These are phyloP conservation scores for Thermothielavioides terrestris DNA, from an alignment of 495 filamentous ascomycete genomes.

Conservation along the genomic window DNA sequence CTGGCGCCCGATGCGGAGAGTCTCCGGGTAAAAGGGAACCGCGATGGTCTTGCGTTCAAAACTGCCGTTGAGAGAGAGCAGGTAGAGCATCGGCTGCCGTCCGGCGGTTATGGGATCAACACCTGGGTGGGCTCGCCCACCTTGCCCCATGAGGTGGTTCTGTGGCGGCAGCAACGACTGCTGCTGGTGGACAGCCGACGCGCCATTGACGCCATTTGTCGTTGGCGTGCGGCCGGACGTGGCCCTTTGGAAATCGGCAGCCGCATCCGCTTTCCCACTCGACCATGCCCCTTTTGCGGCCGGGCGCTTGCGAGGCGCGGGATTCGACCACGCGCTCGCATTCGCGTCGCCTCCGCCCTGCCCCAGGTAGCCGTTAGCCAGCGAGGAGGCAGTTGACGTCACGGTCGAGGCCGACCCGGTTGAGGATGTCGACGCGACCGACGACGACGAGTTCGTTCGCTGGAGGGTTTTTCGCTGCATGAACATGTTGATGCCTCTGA, in stretches of 20 bases:
- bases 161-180: conserved; percentile 55
- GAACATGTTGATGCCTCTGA: conserved; percentile 65
- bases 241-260: conserved; percentile 39
- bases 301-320: conserved; percentile 57
- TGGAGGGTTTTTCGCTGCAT: conserved; percentile 77
- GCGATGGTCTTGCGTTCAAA: conserved; percentile 95
- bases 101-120: conserved; percentile 47
- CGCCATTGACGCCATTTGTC: conserved; percentile 50
- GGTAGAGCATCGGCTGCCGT: conserved; percentile 63
- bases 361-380: conserved; percentile 26
- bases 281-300: conserved; percentile 62
- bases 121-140: conserved; percentile 41
- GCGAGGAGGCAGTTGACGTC: conserved; percentile 25
- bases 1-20: conserved; percentile 86
- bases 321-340: conserved; percentile 41
- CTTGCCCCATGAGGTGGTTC: conserved; percentile 30
- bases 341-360: conserved; percentile 33
- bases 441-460: conserved; percentile 81
- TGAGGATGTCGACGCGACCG: conserved; percentile 62
- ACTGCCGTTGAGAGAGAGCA: conserved; percentile 83
- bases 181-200: conserved; percentile 67
- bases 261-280: conserved; percentile 34
- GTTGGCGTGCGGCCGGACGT: conserved; percentile 35
- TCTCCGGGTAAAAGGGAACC: conserved; percentile 81
- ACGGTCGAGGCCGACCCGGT: conserved; percentile 54